Evolutionary conservation across 371 early-diverging fungal genomes (phyloP).

Genomic region (Mortierella sp.): DNA sequence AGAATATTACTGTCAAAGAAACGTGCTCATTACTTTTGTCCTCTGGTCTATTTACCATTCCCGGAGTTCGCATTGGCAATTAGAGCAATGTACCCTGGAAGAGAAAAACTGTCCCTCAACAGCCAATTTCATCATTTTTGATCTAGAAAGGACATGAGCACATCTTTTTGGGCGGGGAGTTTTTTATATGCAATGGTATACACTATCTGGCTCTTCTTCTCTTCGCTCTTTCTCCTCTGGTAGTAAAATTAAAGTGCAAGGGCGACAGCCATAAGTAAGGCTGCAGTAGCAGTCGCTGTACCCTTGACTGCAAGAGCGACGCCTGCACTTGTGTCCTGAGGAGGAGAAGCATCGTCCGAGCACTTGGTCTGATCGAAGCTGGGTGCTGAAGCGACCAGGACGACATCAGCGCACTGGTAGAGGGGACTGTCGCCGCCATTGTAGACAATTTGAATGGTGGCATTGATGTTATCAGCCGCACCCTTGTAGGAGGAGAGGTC

Average conservation of each 20-base stretch:
- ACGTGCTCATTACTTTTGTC: background rate
- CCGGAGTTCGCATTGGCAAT: background rate
- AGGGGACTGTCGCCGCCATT: constrained; percentile 70
- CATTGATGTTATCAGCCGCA: constrained; percentile 62
- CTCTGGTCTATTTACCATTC: background rate
- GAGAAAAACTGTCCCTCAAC: too few relatives aligned
- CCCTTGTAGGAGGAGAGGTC: constrained; percentile 51
- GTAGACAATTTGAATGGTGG: constrained; percentile 68
- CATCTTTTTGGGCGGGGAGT: too few relatives aligned
- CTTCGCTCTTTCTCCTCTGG: too few relatives aligned
- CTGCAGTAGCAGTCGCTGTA: constrained; percentile 18
- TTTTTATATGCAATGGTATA: too few relatives aligned
- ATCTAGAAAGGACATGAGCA: too few relatives aligned
- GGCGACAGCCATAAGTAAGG: constrained; percentile 18
- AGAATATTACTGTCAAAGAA: background rate
- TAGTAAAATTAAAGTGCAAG: constrained; percentile 21
- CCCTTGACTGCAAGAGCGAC: constrained; percentile 15
- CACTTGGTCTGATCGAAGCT: constrained; percentile 61
- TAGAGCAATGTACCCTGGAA: too few relatives aligned
- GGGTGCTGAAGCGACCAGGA: constrained; percentile 56
- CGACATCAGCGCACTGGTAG: constrained; percentile 74
- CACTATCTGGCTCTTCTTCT: background rate
- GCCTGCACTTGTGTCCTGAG: constrained; percentile 10
- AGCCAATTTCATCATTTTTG: too few relatives aligned
- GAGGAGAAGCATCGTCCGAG: constrained; percentile 46